Evolutionary conservation across 306 rosid species (phyloP).

Genomic region (Casuarina cunninghamiana): DNA sequence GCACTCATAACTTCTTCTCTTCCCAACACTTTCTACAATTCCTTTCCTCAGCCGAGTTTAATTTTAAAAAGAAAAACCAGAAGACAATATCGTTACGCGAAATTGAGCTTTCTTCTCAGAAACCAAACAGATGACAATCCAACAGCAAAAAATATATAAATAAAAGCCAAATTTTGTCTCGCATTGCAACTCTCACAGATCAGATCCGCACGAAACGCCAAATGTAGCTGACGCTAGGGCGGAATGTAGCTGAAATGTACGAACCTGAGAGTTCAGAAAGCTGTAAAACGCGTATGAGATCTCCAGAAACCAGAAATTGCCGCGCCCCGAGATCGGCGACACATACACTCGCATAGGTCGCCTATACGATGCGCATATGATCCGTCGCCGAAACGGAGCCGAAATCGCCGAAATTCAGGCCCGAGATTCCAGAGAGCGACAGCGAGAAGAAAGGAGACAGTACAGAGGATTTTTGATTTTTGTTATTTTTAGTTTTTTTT

Average conservation of each 20-base stretch:
- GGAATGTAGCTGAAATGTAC: constrained; percentile 2
- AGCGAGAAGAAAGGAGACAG: constrained; percentile 11
- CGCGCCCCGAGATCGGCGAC: not conserved
- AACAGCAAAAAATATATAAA: not conserved
- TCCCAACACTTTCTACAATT: constrained; percentile 8
- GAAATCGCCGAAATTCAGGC: constrained; percentile 33
- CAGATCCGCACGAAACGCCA: constrained; percentile 41
- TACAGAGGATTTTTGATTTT: not conserved
- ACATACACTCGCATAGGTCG: not conserved
- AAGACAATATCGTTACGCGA: not conserved
- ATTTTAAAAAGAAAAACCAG: not conserved
- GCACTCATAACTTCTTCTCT: constrained; percentile 15
- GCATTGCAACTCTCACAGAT: not conserved
- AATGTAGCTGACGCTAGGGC: not conserved
- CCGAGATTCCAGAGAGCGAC: constrained; percentile 34
- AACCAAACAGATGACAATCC: constrained; percentile 10
- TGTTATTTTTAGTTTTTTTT: constrained; percentile 26
- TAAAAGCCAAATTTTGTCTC: not conserved
- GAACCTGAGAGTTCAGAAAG: constrained; percentile 16
- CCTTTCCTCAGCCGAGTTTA: not conserved
- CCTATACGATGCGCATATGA: constrained; percentile 17
- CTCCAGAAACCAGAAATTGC: constrained; percentile 1
- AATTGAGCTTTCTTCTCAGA: constrained; percentile 11
- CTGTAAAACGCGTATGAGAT: constrained; percentile 1
- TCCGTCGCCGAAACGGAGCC: not conserved